A percentile compares a stretch with the other conserved stretches of the same genome.
Conservation (phyloP, 306 rosid species). For the Rosa rugosa region DNA sequence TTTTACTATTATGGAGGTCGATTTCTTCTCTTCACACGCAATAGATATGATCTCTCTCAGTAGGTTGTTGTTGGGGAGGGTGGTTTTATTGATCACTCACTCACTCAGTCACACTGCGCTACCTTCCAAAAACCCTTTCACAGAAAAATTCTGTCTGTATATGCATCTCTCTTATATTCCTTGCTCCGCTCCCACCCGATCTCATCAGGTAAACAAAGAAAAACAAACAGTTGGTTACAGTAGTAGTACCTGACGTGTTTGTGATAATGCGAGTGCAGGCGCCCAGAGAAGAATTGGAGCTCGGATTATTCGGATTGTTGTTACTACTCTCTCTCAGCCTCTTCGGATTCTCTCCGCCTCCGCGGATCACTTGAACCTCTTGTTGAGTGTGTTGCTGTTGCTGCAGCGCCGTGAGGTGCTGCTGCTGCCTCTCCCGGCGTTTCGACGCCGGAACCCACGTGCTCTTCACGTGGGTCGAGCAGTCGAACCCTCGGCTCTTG, state of each 20-base stretch:
- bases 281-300: conserved; percentile 39
- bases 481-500: conserved; percentile 85
- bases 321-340: conserved; percentile 48
- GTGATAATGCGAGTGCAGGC: conserved; percentile 60
- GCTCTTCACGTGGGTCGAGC: conserved; percentile 81
- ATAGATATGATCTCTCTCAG: conserved; percentile 30
- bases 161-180: conserved; percentile 21
- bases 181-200: conserved; percentile 7
- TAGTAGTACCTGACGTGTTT: conserved; percentile 46
- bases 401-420: conserved; percentile 30
- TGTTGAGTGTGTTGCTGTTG: conserved; percentile 22
- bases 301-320: conserved; percentile 22
- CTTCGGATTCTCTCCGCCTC: conserved; percentile 39
- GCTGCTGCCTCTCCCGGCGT: conserved; percentile 76
- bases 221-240: conserved; percentile 12
- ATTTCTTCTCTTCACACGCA: conserved; percentile 50
- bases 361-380: conserved; percentile 14
- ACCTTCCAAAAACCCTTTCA: conserved; percentile 40
- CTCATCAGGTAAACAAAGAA: neutral
- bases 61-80: conserved; percentile 12
- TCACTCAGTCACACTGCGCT: conserved; percentile 14
- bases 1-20: conserved; percentile 22
- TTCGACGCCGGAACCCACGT: conserved; percentile 93
- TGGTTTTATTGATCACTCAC: conserved; percentile 1
- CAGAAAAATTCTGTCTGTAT: conserved; percentile 13